Percentiles rank a stretch among this genome's conserved stretches.
Evolutionary conservation across 192 early-diverging fungal genomes (phyloP).

Genomic region (Lobosporangium transversale): DNA sequence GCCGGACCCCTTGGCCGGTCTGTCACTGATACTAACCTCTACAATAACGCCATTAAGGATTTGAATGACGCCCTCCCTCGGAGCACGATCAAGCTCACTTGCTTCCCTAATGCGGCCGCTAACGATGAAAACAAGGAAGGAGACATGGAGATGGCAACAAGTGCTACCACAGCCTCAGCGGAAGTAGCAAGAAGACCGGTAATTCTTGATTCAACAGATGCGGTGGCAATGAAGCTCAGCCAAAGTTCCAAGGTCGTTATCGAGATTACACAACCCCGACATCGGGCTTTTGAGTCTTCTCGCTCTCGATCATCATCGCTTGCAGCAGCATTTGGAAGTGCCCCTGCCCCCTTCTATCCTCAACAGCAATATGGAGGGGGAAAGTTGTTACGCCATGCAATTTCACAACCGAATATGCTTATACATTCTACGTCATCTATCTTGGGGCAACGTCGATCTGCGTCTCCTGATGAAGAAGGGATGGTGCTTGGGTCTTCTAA

Average conservation of each 20-base stretch:
- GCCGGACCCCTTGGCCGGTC: constrained; percentile 1
- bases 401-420: constrained; percentile 34
- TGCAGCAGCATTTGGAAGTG: constrained; percentile 4
- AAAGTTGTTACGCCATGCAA: constrained; percentile 17
- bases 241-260: constrained; percentile 43
- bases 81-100: constrained; percentile 35
- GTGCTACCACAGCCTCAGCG: neutral
- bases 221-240: constrained; percentile 18
- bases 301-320: constrained; percentile 1
- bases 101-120: constrained; percentile 16
- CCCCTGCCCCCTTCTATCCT: neutral
- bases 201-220: constrained; percentile 17
- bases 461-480: constrained; percentile 10
- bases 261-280: constrained; percentile 34
- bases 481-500: constrained; percentile 25
- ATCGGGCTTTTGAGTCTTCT: constrained; percentile 12
- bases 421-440: constrained; percentile 8
- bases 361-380: too few species aligned
- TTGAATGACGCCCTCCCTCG: constrained; percentile 8
- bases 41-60: neutral
- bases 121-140: too few species aligned
- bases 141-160: too few species aligned
- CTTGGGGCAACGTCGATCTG: constrained; percentile 27
- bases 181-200: neutral
- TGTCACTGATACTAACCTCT: neutral